These are phyloP conservation scores for Aspergillus luchuensis DNA, from an alignment of 2,329 filamentous ascomycete genomes.

Conservation along the genomic window DNA sequence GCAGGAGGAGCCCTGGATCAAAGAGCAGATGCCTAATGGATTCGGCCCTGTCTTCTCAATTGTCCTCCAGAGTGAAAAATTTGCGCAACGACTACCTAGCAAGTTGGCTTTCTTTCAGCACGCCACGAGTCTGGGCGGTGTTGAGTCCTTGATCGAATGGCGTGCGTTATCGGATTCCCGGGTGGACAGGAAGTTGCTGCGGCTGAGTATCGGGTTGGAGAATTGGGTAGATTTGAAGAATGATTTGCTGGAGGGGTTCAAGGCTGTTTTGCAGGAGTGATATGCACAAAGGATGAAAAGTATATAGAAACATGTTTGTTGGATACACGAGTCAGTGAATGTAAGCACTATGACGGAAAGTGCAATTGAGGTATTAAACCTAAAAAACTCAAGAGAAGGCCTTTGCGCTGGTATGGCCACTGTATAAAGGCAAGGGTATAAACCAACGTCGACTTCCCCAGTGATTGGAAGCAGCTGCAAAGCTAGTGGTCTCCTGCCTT, in stretches of 20 bases:
- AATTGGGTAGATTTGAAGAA: constrained; percentile 77
- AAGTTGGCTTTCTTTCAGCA: constrained; percentile 84
- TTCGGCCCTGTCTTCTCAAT: constrained; percentile 87
- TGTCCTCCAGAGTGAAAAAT: constrained; percentile 58
- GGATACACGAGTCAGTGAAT: no score
- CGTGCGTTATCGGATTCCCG: constrained; percentile 76
- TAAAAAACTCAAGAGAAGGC: no score
- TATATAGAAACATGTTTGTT: no score
- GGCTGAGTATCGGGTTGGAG: constrained; percentile 85
- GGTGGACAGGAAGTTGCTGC: constrained; percentile 71
- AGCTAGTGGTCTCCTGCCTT: background rate
- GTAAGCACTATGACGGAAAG: no score
- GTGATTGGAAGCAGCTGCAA: background rate
- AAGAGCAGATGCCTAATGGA: constrained; percentile 84
- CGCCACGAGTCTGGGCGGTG: constrained; percentile 88
- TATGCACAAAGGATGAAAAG: background rate
- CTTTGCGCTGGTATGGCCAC: no score
- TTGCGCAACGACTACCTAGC: constrained; percentile 71
- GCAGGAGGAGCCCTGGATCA: constrained; percentile 74
- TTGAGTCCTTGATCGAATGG: constrained; percentile 97
- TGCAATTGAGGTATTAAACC: no score
- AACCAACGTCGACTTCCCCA: background rate
- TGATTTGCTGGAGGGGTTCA: constrained; percentile 70
- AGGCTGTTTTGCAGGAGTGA: constrained; percentile 20
- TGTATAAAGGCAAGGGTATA: no score